These are phyloP conservation scores for Marasmius fiardii DNA, from an alignment of 1,284 basidiomycete genomes.

Conservation along the genomic window DNA sequence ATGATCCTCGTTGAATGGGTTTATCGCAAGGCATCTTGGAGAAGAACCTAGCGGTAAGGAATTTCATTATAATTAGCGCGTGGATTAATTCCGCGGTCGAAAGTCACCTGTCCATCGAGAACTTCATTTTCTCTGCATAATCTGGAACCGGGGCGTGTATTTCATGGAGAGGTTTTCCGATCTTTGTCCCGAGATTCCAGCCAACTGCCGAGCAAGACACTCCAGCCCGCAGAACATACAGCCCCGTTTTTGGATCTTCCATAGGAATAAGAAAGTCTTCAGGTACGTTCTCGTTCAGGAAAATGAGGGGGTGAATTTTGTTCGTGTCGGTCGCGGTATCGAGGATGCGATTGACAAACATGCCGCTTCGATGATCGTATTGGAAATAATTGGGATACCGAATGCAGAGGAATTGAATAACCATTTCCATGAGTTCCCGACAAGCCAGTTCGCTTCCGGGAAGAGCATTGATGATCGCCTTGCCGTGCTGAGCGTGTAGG, in stretches of 20 bases:
- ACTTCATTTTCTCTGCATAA: conserved; percentile 43
- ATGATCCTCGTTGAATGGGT: conserved; percentile 50
- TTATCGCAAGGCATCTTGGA: conserved; percentile 40
- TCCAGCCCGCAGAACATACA: conserved; percentile 39
- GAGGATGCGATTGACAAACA: conserved; percentile 44
- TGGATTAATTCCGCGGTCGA: too few species aligned
- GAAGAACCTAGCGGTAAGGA: conserved; percentile 37
- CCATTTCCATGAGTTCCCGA: conserved; percentile 46
- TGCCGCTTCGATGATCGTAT: conserved; percentile 27
- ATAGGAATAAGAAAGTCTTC: conserved; percentile 46
- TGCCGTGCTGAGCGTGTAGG: conserved; percentile 34
- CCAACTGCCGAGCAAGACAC: conserved; percentile 44
- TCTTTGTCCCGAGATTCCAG: conserved; percentile 44
- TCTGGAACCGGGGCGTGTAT: conserved; percentile 46
- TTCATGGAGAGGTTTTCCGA: conserved; percentile 40
- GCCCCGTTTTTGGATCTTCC: conserved; percentile 35
- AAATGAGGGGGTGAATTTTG: conserved; percentile 31
- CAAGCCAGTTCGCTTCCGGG: conserved; percentile 42
- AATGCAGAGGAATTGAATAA: conserved; percentile 42
- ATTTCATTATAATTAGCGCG: not conserved
- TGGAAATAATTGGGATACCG: conserved; percentile 45
- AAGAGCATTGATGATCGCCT: conserved; percentile 33
- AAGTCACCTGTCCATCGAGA: conserved; percentile 46
- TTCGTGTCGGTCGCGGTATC: conserved; percentile 25
- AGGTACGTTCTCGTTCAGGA: conserved; percentile 46